Conservation (phyloP, 805 yeast genomes). For the Blastobotrys mokoenaii region DNA sequence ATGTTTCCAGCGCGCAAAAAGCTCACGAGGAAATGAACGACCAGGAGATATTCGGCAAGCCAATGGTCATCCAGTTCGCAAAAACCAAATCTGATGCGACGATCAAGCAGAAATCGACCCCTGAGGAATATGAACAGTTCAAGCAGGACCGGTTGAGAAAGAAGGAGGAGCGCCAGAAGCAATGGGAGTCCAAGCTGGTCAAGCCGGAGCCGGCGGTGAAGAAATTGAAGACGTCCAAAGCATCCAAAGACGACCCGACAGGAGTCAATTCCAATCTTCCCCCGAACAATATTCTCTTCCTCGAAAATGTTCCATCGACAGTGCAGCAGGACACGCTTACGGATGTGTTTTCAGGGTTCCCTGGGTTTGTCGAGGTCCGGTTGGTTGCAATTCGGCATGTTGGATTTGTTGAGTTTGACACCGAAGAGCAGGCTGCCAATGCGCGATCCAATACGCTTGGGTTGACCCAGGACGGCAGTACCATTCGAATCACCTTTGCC, state of each 20-base stretch:
- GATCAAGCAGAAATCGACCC: slow-evolving; percentile 28
- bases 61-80: slow-evolving; percentile 42
- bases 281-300: slow-evolving; percentile 60
- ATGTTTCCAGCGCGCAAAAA: slow-evolving; percentile 33
- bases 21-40: slow-evolving; percentile 41
- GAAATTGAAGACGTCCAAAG: slow-evolving; percentile 2
- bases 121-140: slow-evolving; percentile 19
- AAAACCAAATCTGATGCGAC: slow-evolving; percentile 39
- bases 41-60: slow-evolving; percentile 37
- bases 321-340: slow-evolving; percentile 35
- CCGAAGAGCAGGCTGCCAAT: slow-evolving; percentile 41
- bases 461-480: slow-evolving; percentile 20
- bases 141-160: slow-evolving; percentile 18
- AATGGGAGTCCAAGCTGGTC: neutral
- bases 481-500: slow-evolving; percentile 27
- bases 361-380: slow-evolving; percentile 62
- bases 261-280: slow-evolving; percentile 32
- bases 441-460: slow-evolving; percentile 28
- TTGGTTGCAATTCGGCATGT: slow-evolving; percentile 58
- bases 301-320: slow-evolving; percentile 53
- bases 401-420: slow-evolving; percentile 74
- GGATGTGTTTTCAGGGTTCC: slow-evolving; percentile 38
- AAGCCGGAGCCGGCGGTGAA: neutral
- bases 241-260: slow-evolving; percentile 7
- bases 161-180: slow-evolving; percentile 15